Base-by-base conservation (phyloP, 2,329 filamentous ascomycete genomes). In the Aureobasidium sp. region DNA sequence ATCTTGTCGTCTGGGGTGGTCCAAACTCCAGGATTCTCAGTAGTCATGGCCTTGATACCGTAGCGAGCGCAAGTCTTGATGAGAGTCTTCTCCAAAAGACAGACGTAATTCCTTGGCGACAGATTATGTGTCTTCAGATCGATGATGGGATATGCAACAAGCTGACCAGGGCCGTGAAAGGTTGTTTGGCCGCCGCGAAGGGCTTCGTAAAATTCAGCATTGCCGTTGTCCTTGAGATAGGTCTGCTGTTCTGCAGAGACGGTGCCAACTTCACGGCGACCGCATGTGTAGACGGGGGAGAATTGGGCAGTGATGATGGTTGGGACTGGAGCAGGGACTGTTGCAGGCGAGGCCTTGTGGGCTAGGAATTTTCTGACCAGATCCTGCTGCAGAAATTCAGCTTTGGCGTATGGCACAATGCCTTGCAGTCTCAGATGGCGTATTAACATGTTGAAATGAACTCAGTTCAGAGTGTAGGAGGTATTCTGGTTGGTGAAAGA, bases 111-210 rank as follows among this genome's bases (percentile, higher is more conserved):
- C 20, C 90, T 80, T 13, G 94, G 87, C 5, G 83, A 86, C 24
- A 94, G 78, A 0, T 77, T 76, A 66, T 91, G 83, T 12, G 83
- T 80, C 61, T 84, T 84, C 62, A 97, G 81, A 73, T 96, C 91
- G n/a, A 96, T 73, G 56, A 97, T 84, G 3, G 93, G 91, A 79
- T 96, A 99, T n/a, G 92, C 85, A 39, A 97, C 89, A 53, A 96
- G 77, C 73, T 99, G 94, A 0, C 93, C 93, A 0, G 93, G 94
- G 0, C 93, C 94, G 73, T 99, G 94, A 77, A 96, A 97, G 2
- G 94, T 97, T 0, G 90, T 92, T 67, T 96, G 86, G 0, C 94
- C 94, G 65, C 94, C 94, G 61, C 94, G 86, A n/a, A 86, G 82
- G 15, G 90, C 88, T 69, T 86, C 81, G 47, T 84, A 75, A 68